Conservation (phyloP, 169 alveolate species). For the Babesia caballi region DNA sequence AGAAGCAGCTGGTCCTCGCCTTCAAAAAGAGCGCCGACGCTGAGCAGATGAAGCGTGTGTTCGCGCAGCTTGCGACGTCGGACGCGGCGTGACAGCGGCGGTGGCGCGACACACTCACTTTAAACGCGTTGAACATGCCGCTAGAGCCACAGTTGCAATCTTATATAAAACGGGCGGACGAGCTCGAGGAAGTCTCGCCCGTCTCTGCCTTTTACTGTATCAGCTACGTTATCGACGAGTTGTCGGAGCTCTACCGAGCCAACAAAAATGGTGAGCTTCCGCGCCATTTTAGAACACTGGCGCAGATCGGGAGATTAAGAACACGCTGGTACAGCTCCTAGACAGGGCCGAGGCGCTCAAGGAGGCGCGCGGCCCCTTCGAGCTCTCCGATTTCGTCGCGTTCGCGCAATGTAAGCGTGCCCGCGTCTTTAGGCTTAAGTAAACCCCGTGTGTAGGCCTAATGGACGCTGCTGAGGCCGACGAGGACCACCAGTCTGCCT, state of each 20-base stretch:
- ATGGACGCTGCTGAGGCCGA: not conserved
- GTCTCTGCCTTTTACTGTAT: not conserved
- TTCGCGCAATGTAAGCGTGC: not conserved
- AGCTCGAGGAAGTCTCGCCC: not conserved
- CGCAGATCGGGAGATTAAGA: not conserved
- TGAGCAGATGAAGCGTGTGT: constrained; percentile 28
- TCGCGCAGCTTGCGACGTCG: not conserved
- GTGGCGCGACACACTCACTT: not conserved
- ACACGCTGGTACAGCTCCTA: not conserved
- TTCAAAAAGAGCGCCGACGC: constrained; percentile 46
- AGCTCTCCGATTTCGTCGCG: not conserved
- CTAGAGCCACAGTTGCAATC: not conserved
- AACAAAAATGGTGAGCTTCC: not conserved
- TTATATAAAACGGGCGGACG: constrained; percentile 5
- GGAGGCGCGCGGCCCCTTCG: not conserved
- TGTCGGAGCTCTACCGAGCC: not conserved
- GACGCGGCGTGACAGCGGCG: not conserved
- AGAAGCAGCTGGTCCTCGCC: constrained; percentile 37
- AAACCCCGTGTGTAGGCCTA: not conserved
- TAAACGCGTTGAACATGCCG: not conserved
- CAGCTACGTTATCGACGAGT: not conserved
- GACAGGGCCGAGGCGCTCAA: constrained; percentile 7
- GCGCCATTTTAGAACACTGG: not conserved
- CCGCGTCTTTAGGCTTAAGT: not conserved
- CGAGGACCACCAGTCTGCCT: constrained; percentile 3